phyloP scores from a whole-genome alignment of 805 yeast species.

The Wickerhamomyces silvicola region DNA sequence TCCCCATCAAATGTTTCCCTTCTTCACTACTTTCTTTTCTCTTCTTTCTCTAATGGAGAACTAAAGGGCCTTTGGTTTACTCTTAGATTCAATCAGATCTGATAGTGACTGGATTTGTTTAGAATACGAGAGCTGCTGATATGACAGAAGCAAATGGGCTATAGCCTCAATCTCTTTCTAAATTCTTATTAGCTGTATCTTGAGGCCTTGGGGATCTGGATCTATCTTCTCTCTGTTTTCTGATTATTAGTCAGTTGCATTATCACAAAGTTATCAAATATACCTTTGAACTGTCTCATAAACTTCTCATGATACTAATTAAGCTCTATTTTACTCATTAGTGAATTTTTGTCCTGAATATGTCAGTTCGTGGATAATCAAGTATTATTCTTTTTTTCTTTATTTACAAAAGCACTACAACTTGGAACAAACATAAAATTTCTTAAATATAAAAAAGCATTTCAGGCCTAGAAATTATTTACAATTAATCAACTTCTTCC shows the following conservation, averaged over 20 bases:
- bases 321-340: constrained; percentile 5
- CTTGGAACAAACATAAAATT: too few species aligned
- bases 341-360: too few species aligned
- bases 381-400: too few species aligned
- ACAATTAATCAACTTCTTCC: constrained; percentile 99
- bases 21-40: background rate
- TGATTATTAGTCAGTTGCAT: background rate
- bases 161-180: constrained; percentile 11
- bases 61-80: constrained; percentile 1
- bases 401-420: too few species aligned
- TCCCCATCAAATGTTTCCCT: background rate
- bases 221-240: background rate
- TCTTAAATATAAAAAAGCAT: too few species aligned
- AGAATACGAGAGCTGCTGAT: constrained; percentile 17
- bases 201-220: too few species aligned
- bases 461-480: too few species aligned
- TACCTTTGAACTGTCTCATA: constrained; percentile 5
- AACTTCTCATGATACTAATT: constrained; percentile 8
- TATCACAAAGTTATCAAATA: background rate
- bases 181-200: too few species aligned
- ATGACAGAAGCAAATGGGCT: constrained; percentile 15
- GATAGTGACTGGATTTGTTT: constrained; percentile 8
- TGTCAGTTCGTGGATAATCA: too few species aligned
- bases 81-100: constrained; percentile 1
- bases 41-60: constrained; percentile 4